phyloP scores from a whole-genome alignment of 1,284 basidiomycete genomes.

The Pascua sp. region DNA sequence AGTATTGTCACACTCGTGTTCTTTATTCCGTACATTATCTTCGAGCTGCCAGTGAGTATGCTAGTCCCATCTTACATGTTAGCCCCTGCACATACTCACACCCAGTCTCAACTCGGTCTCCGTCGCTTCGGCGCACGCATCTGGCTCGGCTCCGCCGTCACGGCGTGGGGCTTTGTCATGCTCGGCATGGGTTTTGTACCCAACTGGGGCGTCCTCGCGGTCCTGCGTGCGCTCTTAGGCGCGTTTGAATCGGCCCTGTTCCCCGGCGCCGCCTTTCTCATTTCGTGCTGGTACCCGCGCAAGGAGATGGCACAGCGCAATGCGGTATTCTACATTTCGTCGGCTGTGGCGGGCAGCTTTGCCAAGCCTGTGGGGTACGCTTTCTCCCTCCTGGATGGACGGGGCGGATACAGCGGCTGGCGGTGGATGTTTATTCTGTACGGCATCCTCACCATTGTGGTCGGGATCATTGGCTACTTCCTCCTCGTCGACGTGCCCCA shows the following conservation, averaged over 20 bases:
- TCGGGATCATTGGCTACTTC: conserved; percentile 3
- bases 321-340: conserved; percentile 48
- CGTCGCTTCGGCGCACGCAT: conserved; percentile 15
- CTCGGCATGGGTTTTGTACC: conserved; percentile 44
- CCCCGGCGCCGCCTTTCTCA: conserved; percentile 47
- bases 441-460: conserved; percentile 3
- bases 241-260: conserved; percentile 44
- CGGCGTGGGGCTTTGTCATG: conserved; percentile 41
- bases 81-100: neutral
- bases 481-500: conserved; percentile 13
- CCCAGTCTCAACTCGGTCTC: conserved; percentile 19
- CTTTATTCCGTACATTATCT: conserved; percentile 49
- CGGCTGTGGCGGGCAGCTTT: conserved; percentile 12
- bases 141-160: conserved; percentile 29
- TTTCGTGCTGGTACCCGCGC: conserved; percentile 52
- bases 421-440: conserved; percentile 15
- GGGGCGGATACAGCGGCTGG: conserved; percentile 10
- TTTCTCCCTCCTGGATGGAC: conserved; percentile 2
- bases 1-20: conserved; percentile 43
- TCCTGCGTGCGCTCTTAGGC: conserved; percentile 48
- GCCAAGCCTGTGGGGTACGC: conserved; percentile 2
- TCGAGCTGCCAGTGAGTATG: conserved; percentile 23
- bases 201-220: conserved; percentile 43
- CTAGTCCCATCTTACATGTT: neutral
- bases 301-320: conserved; percentile 44